Evolutionary conservation across 805 yeast genomes (phyloP), one percentile per base, ranked within the genome.

Genomic region (Jamesozyma hellenica): DNA sequence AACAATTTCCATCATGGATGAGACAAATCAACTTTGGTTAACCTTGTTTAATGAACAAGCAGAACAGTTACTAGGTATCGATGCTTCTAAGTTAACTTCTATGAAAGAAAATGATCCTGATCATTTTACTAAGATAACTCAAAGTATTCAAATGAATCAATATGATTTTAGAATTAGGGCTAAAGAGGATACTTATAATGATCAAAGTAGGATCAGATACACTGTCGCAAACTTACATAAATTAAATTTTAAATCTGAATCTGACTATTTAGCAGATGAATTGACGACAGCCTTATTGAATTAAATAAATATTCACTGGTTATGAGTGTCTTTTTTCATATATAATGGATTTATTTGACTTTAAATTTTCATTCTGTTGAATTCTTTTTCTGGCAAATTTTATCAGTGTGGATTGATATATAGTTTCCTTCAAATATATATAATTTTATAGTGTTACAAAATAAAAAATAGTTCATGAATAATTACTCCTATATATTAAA

Each of bases 21-120:
- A 70, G 49, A 72, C 94, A 4, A 94, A 88, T 16, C 87, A 82
- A 58, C 58, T 87, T 44, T 87, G 96, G 94, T 65, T 84, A 26
- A 81, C 94, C 1, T 66, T 82, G 42, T 92, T 92, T 55, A 95
- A 92, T 59, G 90, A 82, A 14, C 82, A 80, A 46, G 97, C 94
- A 1, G 68, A 67, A 33, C 68, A 69, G 46, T 61, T 92, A 33
- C 64, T 90, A 40, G 84, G 79, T 1, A 68, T 75, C 23, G 64
- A 69, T 38, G 78, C 90, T 0, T 83, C 85, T 14, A 64, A 66
- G 32, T 61, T 87, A 43, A 63, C 67, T 35, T 62, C 61, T 42
- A 47, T 75, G 47, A 62, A 66, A 43, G 68, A 72, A 32, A 70
- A 67, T 41, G 73, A 70, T 39, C 69, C 70, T 28, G 58, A 61